Base-by-base conservation (phyloP, 345 rosid genomes). In the Brassica carinata region DNA sequence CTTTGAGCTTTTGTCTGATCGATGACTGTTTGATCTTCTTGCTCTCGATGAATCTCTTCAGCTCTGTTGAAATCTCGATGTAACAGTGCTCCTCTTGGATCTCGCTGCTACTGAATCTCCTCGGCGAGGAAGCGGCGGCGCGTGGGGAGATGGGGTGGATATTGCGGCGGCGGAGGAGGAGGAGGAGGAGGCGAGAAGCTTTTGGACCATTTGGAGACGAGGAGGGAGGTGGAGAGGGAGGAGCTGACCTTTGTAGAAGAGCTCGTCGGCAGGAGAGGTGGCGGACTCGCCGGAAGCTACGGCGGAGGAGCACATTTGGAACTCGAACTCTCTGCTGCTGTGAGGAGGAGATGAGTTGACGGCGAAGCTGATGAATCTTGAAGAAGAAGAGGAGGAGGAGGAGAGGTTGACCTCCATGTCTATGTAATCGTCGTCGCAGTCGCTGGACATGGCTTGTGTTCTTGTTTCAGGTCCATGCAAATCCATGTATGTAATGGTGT, bases 161-260 rank as follows among this genome's bases (percentile, higher is more conserved):
- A 27, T 0, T 2, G 8, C 51, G 14, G 8, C 77, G 68, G 77
- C 57, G 9, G 69, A 34, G 33, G 83, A 23, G 29, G 80, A 70
- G 30, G 77, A 23, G 26, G 26, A 67, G n/a, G 79, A 19, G 71
- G 87, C 89, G 57, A 90, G 87, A 70, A 94, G 94, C 27, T 85
- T 87, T 70, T 88, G 89, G 63, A 94, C 92, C 97, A 90, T 92
- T 77, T 87, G 87, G 43, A 89, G 80, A 18, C 97, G 87, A 80
- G 92, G 97, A 79, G 98, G 97, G 72, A 91, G 87, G 64, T 88
- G 97, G 31, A 96, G 99, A 79, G 99, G 99, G 30, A 96, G 97
- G 79, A 96, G 97, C 74, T 90, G 92, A 7, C 99, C 99, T 11
- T 86, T 90, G 88, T 87, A 92, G 89, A 96, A 96, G 34, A 96